A percentile compares a stretch with the other conserved stretches of the same genome.
phyloP scores from a whole-genome alignment of 2,329 filamentous ascomycete genomes.

The Ophiostoma pallidulum region DNA sequence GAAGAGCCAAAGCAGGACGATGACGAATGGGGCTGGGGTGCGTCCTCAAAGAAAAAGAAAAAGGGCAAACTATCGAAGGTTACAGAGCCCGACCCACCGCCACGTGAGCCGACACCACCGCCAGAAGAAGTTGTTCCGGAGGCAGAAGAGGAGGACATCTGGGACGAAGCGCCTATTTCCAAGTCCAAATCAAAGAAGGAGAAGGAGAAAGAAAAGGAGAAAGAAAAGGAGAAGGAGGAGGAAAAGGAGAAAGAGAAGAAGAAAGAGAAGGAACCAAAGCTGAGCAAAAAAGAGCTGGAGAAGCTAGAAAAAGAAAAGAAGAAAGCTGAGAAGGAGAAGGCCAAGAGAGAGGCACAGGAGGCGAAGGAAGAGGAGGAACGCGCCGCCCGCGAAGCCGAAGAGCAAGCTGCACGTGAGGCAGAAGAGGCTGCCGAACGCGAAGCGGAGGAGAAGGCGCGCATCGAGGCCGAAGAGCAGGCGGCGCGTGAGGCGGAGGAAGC shows the following conservation, averaged over 20 bases:
- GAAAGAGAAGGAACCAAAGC: conserved; percentile 33
- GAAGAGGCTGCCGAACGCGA: conserved; percentile 31
- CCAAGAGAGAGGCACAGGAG: conserved; percentile 30
- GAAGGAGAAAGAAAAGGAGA: conserved; percentile 19
- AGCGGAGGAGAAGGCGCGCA: conserved; percentile 27
- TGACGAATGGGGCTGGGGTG: conserved; percentile 24
- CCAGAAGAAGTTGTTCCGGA: conserved; percentile 37
- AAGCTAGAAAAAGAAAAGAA: conserved; percentile 36
- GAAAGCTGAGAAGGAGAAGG: conserved; percentile 33
- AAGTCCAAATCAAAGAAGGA: conserved; percentile 34
- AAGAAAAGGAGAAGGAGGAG: conserved; percentile 30
- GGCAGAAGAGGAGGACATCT: conserved; percentile 24
- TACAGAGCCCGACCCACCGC: conserved; percentile 33
- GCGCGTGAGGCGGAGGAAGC: conserved; percentile 26
- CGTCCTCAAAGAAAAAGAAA: conserved; percentile 24
- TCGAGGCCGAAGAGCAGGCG: conserved; percentile 20
- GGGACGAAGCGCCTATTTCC: conserved; percentile 27
- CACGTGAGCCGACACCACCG: conserved; percentile 40
- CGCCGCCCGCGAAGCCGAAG: conserved; percentile 24
- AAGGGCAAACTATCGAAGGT: conserved; percentile 26
- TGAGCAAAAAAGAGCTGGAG: conserved; percentile 41
- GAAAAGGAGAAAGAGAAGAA: conserved; percentile 22
- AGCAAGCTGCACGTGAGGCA: conserved; percentile 28
- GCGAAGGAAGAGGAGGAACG: conserved; percentile 29
- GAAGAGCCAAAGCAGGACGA: conserved; percentile 33